Percentiles rank a stretch among this genome's conserved stretches.
phyloP scores from a whole-genome alignment of 495 filamentous ascomycete species.

The Durotheca rogersii region DNA sequence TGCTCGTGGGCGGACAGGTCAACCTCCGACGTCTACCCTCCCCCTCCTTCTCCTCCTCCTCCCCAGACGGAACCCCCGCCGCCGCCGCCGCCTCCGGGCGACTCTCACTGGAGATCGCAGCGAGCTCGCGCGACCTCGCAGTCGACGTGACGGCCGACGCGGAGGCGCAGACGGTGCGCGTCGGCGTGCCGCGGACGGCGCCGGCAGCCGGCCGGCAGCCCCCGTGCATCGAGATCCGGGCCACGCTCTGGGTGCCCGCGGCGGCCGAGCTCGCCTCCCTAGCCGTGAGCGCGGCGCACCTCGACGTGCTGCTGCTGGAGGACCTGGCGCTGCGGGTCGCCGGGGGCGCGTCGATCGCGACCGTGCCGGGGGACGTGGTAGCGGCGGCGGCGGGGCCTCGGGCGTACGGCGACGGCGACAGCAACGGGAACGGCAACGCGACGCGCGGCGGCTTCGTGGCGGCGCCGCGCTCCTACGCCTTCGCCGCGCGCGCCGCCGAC shows the following conservation, averaged over 20 bases:
- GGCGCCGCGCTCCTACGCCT: conserved; percentile 28
- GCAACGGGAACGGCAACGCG: conserved; percentile 4
- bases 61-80: too few species aligned
- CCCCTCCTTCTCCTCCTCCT: too few species aligned
- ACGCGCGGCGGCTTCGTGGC: conserved; percentile 23
- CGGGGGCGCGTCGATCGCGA: conserved; percentile 23
- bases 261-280: conserved; percentile 32
- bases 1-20: conserved; percentile 43
- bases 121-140: too few species aligned
- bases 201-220: conserved; percentile 26
- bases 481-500: conserved; percentile 40
- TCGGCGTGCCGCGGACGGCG: conserved; percentile 39
- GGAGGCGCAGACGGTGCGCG: conserved; percentile 30
- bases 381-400: conserved; percentile 14
- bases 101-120: too few species aligned
- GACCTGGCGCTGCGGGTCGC: conserved; percentile 39
- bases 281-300: conserved; percentile 34
- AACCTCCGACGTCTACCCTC: conserved; percentile 43
- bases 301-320: conserved; percentile 43
- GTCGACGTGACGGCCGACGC: conserved; percentile 35
- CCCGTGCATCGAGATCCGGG: conserved; percentile 42
- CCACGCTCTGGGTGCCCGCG: conserved; percentile 47
- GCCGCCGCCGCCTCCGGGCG: too few species aligned
- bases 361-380: conserved; percentile 34
- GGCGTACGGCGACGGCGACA: conserved; percentile 5